Conservation (phyloP, 1,139 yeast genomes). For the Candida tropicalis region DNA sequence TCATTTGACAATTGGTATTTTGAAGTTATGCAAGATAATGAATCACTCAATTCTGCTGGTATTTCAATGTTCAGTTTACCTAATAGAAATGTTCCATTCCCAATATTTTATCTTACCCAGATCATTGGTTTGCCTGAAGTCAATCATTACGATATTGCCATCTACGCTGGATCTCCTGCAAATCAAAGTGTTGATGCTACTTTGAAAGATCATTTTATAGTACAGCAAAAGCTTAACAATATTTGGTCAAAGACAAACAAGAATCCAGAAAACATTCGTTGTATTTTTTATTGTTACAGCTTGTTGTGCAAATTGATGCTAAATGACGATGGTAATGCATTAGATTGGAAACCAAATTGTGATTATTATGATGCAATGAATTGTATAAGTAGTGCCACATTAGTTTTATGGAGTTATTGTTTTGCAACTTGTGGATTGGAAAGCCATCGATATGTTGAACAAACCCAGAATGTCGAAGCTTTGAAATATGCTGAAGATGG, state of each 20-base stretch:
- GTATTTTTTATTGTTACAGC: constrained; percentile 66
- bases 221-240: constrained; percentile 48
- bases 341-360: constrained; percentile 37
- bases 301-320: constrained; percentile 65
- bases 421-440: constrained; percentile 45
- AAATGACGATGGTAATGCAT: constrained; percentile 12
- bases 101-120: constrained; percentile 72
- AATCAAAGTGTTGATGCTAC: constrained; percentile 77
- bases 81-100: constrained; percentile 30
- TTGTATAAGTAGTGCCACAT: constrained; percentile 47
- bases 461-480: constrained; percentile 20
- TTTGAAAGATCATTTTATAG: constrained; percentile 53
- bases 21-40: constrained; percentile 30
- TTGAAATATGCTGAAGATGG: constrained; percentile 35
- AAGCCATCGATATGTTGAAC: constrained; percentile 26
- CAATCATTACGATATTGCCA: constrained; percentile 76
- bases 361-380: constrained; percentile 42
- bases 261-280: constrained; percentile 36
- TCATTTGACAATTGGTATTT: constrained; percentile 64
- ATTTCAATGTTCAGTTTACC: constrained; percentile 12
- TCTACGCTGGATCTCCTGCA: constrained; percentile 81
- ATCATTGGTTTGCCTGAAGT: constrained; percentile 63
- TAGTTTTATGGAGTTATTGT: constrained; percentile 52
- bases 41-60: constrained; percentile 42
- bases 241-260: constrained; percentile 48